Base-by-base conservation (phyloP, 495 filamentous ascomycete genomes). In the Tuber brumale region DNA sequence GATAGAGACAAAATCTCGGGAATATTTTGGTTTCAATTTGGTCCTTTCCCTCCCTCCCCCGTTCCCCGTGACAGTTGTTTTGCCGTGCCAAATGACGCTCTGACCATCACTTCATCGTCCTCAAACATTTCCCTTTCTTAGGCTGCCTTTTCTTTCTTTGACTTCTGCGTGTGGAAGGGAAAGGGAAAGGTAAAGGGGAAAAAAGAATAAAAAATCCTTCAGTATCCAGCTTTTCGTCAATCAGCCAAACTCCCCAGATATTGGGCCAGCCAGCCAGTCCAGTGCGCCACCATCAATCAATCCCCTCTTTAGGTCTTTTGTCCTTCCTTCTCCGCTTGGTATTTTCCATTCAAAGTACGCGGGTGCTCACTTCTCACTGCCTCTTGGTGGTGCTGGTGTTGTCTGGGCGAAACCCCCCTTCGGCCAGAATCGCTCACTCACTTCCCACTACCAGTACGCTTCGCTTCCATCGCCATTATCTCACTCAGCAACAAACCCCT, bases 351-450 rank as follows among this genome's bases (percentile, higher is more conserved):
- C 46, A 37, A n/a, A 74, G 39, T 44, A 46, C 77, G 76, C 61
- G 39, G 76, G 71, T 43, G 46, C 70, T 79, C 78, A 73, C 78
- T 74, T 73, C 76, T 57, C 70, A 41, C 42, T 69, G 23, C 71
- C 48, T 66, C 70, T 4, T 73, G 41, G 45, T 72, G 77, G 74
- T 75, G 75, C 77, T 66, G 57, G n/a, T 66, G 57, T 66, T 66
- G 57, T 66, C 57, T 66, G 57, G 57, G 57, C 57, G 57, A 35
- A 66, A 66, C 57, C 57, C 27, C 51, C 57, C 57, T 66, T 66
- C 57, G 57, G 27, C 35, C 75, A 77, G 72, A 71, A 74, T 74
- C 75, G 77, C 72, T 74, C 75, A 44, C 77, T 77, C 74, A 44
- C 27, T 44, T 69, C 69, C 74, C 71, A 39, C 74, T 72, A 44